Conservation (phyloP, 305 asterid genomes). For the Euphrasia arctica region DNA sequence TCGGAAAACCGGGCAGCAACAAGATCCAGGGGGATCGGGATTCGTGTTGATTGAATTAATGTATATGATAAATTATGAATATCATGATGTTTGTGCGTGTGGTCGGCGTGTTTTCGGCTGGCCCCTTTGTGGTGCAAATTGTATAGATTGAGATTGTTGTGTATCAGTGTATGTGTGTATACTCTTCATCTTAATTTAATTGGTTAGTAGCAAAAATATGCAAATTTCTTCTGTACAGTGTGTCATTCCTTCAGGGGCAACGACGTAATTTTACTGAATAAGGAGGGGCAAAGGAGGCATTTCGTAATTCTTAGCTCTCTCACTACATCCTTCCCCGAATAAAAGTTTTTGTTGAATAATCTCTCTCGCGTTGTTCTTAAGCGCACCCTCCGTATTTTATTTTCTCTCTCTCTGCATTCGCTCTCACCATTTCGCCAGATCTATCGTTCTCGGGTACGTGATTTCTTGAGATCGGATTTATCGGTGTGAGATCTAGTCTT, state of each 20-base stretch:
- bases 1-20: conserved; percentile 79
- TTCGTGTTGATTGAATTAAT: conserved; percentile 32
- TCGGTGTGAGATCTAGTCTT: neutral
- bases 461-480: neutral
- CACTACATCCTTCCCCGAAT: too few species aligned
- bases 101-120: too few species aligned
- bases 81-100: too few species aligned
- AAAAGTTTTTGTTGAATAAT: neutral
- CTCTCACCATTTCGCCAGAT: conserved; percentile 34
- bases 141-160: too few species aligned
- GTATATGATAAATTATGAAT: neutral
- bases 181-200: too few species aligned
- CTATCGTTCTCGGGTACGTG: conserved; percentile 33
- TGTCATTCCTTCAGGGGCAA: conserved; percentile 25
- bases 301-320: neutral
- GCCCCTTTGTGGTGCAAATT: too few species aligned
- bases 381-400: conserved; percentile 1
- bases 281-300: conserved; percentile 27
- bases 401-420: conserved; percentile 19
- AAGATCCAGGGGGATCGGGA: conserved; percentile 66
- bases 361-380: conserved; percentile 37
- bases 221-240: neutral
- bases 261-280: conserved; percentile 20
- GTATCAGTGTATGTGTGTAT: too few species aligned
- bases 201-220: too few species aligned